These are phyloP conservation scores for Exophiala viscosa DNA, from an alignment of 2,329 filamentous ascomycete species.

Conservation along the genomic window DNA sequence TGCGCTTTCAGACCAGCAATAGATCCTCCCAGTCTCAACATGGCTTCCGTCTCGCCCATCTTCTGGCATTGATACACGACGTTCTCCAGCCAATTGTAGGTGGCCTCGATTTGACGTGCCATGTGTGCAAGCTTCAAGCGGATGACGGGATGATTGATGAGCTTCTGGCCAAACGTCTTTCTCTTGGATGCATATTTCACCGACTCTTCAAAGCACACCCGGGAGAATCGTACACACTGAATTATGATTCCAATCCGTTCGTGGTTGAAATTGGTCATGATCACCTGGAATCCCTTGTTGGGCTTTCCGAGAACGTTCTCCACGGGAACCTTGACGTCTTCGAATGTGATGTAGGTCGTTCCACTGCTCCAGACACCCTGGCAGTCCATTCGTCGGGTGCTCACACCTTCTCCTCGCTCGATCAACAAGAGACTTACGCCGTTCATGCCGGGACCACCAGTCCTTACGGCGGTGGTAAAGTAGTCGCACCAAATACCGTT, in stretches of 20 bases:
- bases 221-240: constrained; percentile 90
- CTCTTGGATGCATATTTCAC: constrained; percentile 98
- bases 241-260: constrained; percentile 98
- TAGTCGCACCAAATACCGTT: constrained; percentile 97
- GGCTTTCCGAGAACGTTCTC: constrained; percentile 97
- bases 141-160: constrained; percentile 96
- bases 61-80: constrained; percentile 87
- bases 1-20: constrained; percentile 95
- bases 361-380: constrained; percentile 94
- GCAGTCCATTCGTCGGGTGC: constrained; percentile 94
- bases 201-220: constrained; percentile 94
- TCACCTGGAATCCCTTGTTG: constrained; percentile 96
- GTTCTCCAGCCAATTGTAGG: constrained; percentile 96
- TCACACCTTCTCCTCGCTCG: constrained; percentile 83
- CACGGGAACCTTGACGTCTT: constrained; percentile 99
- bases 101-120: constrained; percentile 95
- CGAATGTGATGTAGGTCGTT: constrained; percentile 96
- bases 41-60: constrained; percentile 93
- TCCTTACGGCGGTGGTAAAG: constrained; percentile 94
- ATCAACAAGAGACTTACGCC: constrained; percentile 88
- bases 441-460: constrained; percentile 84
- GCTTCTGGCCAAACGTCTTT: constrained; percentile 90
- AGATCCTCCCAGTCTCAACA: constrained; percentile 89
- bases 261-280: constrained; percentile 99
- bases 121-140: constrained; percentile 97